Conservation (phyloP, 495 filamentous ascomycete species). For the Penicillium pulvis region DNA sequence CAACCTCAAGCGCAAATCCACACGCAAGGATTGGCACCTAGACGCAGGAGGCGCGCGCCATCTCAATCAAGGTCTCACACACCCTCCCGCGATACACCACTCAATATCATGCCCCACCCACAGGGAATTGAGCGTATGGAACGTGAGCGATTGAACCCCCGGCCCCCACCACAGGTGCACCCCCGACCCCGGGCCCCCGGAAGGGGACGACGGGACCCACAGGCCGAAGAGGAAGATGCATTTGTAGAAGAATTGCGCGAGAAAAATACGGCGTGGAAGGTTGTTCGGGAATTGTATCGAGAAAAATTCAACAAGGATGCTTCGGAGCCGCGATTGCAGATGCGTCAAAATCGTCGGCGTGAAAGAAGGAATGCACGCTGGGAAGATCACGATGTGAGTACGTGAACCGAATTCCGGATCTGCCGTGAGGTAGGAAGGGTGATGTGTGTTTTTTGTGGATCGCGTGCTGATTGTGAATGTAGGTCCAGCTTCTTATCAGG, state of each 20-base stretch:
- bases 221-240: constrained; percentile 65
- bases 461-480: constrained; percentile 5
- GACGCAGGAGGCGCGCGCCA: constrained; percentile 31
- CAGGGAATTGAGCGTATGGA: constrained; percentile 41
- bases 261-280: constrained; percentile 69
- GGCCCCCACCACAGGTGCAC: constrained; percentile 23
- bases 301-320: constrained; percentile 64
- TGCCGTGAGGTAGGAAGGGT: neutral
- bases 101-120: constrained; percentile 45
- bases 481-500: constrained; percentile 50
- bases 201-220: constrained; percentile 46
- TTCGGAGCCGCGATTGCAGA: constrained; percentile 70
- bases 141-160: constrained; percentile 34
- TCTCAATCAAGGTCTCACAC: constrained; percentile 18
- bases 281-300: constrained; percentile 64
- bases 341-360: constrained; percentile 68
- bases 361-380: constrained; percentile 63
- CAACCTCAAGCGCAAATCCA: neutral
- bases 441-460: neutral
- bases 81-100: constrained; percentile 31
- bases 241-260: constrained; percentile 69
- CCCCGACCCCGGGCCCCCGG: constrained; percentile 43
- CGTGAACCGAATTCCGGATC: constrained; percentile 23
- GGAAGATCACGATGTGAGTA: constrained; percentile 68
- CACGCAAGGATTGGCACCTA: constrained; percentile 19